Evolutionary conservation across 768 basidiomycete species (phyloP), one percentile per base, ranked within the genome.

Genomic region (Favolaschia claudopus): DNA sequence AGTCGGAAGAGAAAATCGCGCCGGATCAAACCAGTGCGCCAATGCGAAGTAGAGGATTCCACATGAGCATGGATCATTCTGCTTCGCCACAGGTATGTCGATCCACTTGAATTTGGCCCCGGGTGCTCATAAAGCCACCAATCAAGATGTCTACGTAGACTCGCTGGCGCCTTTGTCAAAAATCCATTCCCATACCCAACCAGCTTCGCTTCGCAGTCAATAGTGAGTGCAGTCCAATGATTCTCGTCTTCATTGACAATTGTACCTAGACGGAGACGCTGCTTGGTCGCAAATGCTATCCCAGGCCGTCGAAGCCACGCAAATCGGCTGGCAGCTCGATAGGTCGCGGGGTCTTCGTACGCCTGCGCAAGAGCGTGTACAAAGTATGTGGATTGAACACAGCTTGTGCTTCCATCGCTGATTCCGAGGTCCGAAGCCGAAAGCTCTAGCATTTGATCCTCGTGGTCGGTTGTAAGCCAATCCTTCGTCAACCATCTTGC

Each of bases 391-490:
- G 19, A 17, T 22, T 34, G 15, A 15, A 51, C 20, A 15, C 17
- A 7, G 19, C 13, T 38, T 9, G 22, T 31, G 37, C 36, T 38
- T 32, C 5, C 27, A 10, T 20, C 10, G 5, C 49, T 27, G 6
- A 36, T 4, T 17, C 27, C 19, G 22, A 51, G 36, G 19, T 51
- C 49, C 17, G 9, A 9, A 22, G 32, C 32, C 15, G 38, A 24
- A 37, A 51, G 25, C 27, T 48, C 46, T 14, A 48, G 46, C 28
- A 48, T 7, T 36, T 51, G 49, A 24, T 51, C 32, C 49, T 37
- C 36, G 14, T 51, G 49, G 33, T 32, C 22, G 32, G 49, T 37
- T 25, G 9, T 28, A 9, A 51, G 31, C 49, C 49, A 33, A 9
- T 45, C 22, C 13, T 14, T 9, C 25, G 9, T 13, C 24, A 45